Base-by-base conservation (phyloP, 345 rosid genomes). In the Citrus sp. region DNA sequence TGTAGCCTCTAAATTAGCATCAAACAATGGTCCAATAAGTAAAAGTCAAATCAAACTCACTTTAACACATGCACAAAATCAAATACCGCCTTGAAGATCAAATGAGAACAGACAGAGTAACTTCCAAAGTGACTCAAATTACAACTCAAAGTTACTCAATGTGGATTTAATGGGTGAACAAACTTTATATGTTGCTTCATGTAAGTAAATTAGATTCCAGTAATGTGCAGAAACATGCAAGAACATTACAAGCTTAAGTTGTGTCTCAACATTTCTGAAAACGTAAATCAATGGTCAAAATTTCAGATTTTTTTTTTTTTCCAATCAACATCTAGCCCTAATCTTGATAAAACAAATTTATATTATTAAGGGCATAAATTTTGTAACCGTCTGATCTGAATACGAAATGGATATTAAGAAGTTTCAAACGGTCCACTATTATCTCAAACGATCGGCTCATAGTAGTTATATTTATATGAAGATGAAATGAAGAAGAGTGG, bases 1-100 rank as follows among this genome's bases (percentile, higher is more conserved):
- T 0, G 98, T 94, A 9, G 98, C 90, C 83, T 96, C 98, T 93
- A 82, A 9, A 80, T 58, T 13, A 30, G 9, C 21, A 66, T 35
- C 3, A 63, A 71, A 58, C 2, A 40, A 62, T 19, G 49, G 37
- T 9, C 21, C 13, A 24, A 70, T 14, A 14, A 46, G 63, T 5
- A 76, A n/a, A 58, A 24, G 38, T 24, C 9, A 34, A 66, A 65
- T 2, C 5, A n/a, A 69, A 7, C 34, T 3, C 67, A 59, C 3
- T 35, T 37, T 9, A 71, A 72, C 61, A 3, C 13, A 30, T 1
- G 7, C 27, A 34, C 25, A 34, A 35, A 21, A 35, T 35, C 12
- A 3, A 65, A 18, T 24, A 58, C 25, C 25, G 7, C n/a, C 46
- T 35, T 2, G 27, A 66, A 66, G 46, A 34, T 30, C 67, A 66